Evolutionary conservation across 2,329 filamentous ascomycete genomes (phyloP), one percentile per base, ranked within the genome.

Genomic region (Pseudocercospora fuligena): DNA sequence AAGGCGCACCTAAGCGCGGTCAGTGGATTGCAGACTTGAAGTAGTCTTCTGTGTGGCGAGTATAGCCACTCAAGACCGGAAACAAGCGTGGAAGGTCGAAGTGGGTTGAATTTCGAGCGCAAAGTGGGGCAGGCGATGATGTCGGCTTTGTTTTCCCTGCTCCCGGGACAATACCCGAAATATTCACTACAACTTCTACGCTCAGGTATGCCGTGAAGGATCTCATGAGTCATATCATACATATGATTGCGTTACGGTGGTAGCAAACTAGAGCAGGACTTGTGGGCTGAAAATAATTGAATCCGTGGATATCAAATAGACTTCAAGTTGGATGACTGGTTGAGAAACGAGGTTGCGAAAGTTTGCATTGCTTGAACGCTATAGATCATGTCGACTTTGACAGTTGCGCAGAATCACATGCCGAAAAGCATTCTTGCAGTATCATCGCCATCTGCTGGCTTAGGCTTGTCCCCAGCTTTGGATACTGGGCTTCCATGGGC

Each of bases 401-500:
- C 11, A 29, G 11, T 11, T 19, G 29, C 21, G 49, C n/a, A 14
- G 19, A 36, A 47, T 54, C 49, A 56, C 49, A 56, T 58, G 23
- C 58, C 36, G 23, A 64, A 67, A 1, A 69, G 60, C 66, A 70
- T 60, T 9, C 61, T 61, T 3, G 49, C 61, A 25, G 61, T 61
- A 58, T 66, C 40, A 60, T 66, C 63, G 25, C 61, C 67, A 46
- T 61, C 69, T 43, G 66, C 64, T 3, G 63, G 67, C 19, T 40
- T 60, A 6, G 69, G 65, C 27, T 49, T 53, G 46, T 64, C 67
- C 60, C 67, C 66, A 25, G 64, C 63, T 23, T 73, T 71, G 0
- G 64, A 67, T 1, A 81, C 85, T 67, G 74, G 74, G 57, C 71
- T 73, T 4, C 72, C 72, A 64, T 82, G 86, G 73, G 93, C 94